Conservation (phyloP, 495 filamentous ascomycete genomes). For the Glarea lozoyensis region DNA sequence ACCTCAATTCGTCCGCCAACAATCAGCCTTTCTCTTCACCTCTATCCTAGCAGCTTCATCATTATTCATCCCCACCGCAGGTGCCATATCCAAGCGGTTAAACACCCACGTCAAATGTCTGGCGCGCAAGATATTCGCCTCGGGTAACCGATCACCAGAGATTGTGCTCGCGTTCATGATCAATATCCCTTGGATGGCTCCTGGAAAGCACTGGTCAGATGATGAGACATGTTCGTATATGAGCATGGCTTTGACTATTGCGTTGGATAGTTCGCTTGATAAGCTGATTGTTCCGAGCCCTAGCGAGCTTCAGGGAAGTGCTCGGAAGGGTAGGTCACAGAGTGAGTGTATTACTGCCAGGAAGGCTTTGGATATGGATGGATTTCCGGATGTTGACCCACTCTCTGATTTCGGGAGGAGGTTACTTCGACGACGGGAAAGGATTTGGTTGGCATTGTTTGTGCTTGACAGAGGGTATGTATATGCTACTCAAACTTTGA, state of each 20-base stretch:
- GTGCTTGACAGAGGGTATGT: constrained; percentile 61
- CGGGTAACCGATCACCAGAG: constrained; percentile 57
- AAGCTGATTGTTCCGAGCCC: constrained; percentile 54
- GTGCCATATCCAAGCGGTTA: constrained; percentile 53
- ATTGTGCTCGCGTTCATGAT: constrained; percentile 68
- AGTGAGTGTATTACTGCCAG: constrained; percentile 59
- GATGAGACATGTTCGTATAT: constrained; percentile 67
- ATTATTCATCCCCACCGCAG: constrained; percentile 52
- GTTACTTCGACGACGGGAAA: constrained; percentile 54
- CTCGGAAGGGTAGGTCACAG: constrained; percentile 40
- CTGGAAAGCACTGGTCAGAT: constrained; percentile 55
- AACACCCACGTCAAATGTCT: constrained; percentile 55
- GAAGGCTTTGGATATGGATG: constrained; percentile 56
- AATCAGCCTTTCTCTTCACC: constrained; percentile 63
- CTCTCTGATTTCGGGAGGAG: constrained; percentile 46
- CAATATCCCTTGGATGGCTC: constrained; percentile 71
- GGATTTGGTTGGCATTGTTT: constrained; percentile 62
- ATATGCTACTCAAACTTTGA: not conserved
- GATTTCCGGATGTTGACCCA: constrained; percentile 55
- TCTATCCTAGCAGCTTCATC: constrained; percentile 58
- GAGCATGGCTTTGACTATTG: constrained; percentile 58
- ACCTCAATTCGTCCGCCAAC: constrained; percentile 50
- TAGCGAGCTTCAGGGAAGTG: constrained; percentile 33
- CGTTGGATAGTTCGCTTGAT: constrained; percentile 58
- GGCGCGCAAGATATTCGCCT: constrained; percentile 47